Conservation (phyloP, 2,329 filamentous ascomycete genomes). For the Apiospora pterosperma region DNA sequence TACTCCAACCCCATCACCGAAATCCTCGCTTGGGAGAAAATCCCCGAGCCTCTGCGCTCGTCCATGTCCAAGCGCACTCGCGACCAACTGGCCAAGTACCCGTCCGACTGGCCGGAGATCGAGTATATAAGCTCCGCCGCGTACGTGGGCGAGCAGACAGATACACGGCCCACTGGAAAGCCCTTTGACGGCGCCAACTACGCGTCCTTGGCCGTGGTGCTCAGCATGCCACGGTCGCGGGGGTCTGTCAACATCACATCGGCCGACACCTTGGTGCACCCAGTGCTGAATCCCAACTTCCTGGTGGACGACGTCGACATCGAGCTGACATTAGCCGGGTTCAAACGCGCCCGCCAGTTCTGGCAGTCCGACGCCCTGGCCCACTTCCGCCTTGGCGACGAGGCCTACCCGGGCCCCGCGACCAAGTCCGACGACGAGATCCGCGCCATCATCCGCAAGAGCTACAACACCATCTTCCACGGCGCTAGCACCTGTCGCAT, state of each 20-base stretch:
- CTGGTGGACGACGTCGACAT: slow-evolving; percentile 42
- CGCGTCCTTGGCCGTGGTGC: slow-evolving; percentile 23
- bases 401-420: slow-evolving; percentile 9
- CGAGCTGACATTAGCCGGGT: slow-evolving; percentile 61
- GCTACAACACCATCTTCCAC: slow-evolving; percentile 34
- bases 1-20: slow-evolving; percentile 50
- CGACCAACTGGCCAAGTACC: slow-evolving; percentile 50
- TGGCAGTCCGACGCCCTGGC: slow-evolving; percentile 58
- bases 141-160: neutral
- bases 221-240: slow-evolving; percentile 35
- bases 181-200: slow-evolving; percentile 26
- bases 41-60: slow-evolving; percentile 17
- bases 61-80: slow-evolving; percentile 43
- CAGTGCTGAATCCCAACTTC: slow-evolving; percentile 29
- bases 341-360: slow-evolving; percentile 60
- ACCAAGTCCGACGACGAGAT: slow-evolving; percentile 9
- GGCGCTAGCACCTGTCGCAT: slow-evolving; percentile 52
- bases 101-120: slow-evolving; percentile 8
- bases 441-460: neutral
- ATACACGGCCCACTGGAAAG: slow-evolving; percentile 2
- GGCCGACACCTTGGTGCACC: slow-evolving; percentile 25
- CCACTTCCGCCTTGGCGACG: slow-evolving; percentile 3
- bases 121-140: slow-evolving; percentile 2
- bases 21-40: slow-evolving; percentile 23
- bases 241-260: slow-evolving; percentile 63